Evolutionary conservation across 1,284 basidiomycete species (phyloP), one percentile per base, ranked within the genome.

Genomic region (Leccinum angustisporum): DNA sequence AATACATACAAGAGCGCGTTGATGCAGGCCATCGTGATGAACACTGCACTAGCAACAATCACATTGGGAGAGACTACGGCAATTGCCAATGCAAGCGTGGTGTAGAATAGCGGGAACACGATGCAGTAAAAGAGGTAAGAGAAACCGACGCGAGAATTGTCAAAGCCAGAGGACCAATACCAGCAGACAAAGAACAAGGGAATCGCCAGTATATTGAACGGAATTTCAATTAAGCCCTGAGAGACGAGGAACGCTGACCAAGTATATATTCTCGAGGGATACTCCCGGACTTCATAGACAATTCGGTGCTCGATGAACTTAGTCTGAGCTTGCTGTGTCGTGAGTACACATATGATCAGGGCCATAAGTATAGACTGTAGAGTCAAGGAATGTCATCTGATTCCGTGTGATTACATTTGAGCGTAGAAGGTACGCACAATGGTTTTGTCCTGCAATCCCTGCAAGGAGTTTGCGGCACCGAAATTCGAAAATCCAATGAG

Each of bases 371-470:
- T 31, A 4, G 69, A 60, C 69, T 71, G 16, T 8, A 11, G 30
- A 52, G 27, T 13, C 9, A 27, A 52, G 5, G 2, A 13, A 30
- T 14, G 10, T 64, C 4, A 61, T 33, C n/a, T 13, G 31, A 6
- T 25, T 9, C 5, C 21, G 8, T 2, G 16, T 0, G 5, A 2
- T 31, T 11, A 27, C 10, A n/a, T n/a, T 52, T 8, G 9, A 16
- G 31, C n/a, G 0, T 1, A 1, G 31, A 54, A 21, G 2, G 11
- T n/a, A 63, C 70, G 54, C 18, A 72, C 71, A 52, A 95, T 94
- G 48, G 94, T 81, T 76, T 93, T 91, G 74, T 91, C 89, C 74
- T 94, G 91, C 0, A 88, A 85, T 43, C 91, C 92, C 65, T 90
- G 86, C 57, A 87, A 80, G 6, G 83, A 82, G 61, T 85, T 80